These are phyloP conservation scores for Geotrichum carabidarum DNA, from an alignment of 1,139 yeast genomes.

Conservation along the genomic window DNA sequence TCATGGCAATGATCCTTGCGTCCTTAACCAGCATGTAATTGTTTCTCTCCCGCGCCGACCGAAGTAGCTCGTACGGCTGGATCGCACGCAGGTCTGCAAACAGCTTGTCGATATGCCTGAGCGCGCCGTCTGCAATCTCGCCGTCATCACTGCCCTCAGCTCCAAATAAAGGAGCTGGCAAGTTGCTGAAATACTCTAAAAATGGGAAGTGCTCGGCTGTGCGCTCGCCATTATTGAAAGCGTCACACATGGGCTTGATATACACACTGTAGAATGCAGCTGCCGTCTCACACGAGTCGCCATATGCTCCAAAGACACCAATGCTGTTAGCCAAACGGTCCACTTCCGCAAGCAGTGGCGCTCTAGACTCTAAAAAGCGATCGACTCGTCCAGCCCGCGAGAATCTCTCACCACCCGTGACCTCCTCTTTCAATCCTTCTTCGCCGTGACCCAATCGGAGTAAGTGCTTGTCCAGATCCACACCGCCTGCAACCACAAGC, in stretches of 20 bases:
- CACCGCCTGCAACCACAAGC: conserved; percentile 19
- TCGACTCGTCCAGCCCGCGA: conserved; percentile 29
- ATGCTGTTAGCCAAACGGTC: conserved; percentile 37
- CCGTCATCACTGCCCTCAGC: not conserved
- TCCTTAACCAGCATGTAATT: conserved; percentile 31
- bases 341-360: conserved; percentile 33
- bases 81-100: conserved; percentile 35
- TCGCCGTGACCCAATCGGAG: conserved; percentile 30
- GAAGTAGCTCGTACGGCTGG: conserved; percentile 37
- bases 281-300: conserved; percentile 44
- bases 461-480: conserved; percentile 29
- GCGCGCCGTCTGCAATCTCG: conserved; percentile 15
- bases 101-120: conserved; percentile 21
- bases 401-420: conserved; percentile 18
- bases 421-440: conserved; percentile 17
- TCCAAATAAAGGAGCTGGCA: not conserved
- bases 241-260: conserved; percentile 37
- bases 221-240: conserved; percentile 24
- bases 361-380: conserved; percentile 22
- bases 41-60: conserved; percentile 24
- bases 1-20: conserved; percentile 37
- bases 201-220: conserved; percentile 35
- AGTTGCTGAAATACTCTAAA: conserved; percentile 21
- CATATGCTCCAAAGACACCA: conserved; percentile 43
- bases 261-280: conserved; percentile 36